Percentiles rank a stretch among this genome's conserved stretches.
These are phyloP conservation scores for Akanthomyces lecanii DNA, from an alignment of 2,329 filamentous ascomycete species.

Conservation along the genomic window DNA sequence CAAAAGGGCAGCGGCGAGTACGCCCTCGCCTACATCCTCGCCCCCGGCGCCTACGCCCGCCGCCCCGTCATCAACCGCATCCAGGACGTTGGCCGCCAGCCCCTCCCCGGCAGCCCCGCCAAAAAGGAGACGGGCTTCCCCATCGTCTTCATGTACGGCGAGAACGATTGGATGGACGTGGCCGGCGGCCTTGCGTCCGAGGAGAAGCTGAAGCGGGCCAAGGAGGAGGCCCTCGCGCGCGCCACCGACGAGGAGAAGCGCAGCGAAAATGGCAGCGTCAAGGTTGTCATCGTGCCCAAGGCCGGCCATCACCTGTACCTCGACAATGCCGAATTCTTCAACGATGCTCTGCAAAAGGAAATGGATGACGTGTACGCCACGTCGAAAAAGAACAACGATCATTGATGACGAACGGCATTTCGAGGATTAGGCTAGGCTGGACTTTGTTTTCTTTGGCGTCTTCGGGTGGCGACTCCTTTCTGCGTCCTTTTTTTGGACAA, in stretches of 20 bases:
- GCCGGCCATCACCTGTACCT: constrained; percentile 58
- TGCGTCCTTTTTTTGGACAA: not conserved
- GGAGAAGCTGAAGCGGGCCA: constrained; percentile 70
- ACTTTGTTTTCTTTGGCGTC: not conserved
- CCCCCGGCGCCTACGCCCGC: constrained; percentile 87
- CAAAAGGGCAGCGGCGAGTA: constrained; percentile 93
- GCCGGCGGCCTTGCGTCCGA: constrained; percentile 76
- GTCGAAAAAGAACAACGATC: constrained; percentile 22
- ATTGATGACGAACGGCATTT: not conserved
- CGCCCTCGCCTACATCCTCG: constrained; percentile 84
- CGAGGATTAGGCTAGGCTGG: not conserved
- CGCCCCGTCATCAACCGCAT: constrained; percentile 84
- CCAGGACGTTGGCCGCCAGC: constrained; percentile 77
- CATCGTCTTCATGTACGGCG: constrained; percentile 91
- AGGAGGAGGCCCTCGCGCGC: constrained; percentile 52
- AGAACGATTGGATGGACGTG: constrained; percentile 98
- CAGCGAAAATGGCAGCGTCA: constrained; percentile 73
- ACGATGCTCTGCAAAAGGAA: constrained; percentile 48
- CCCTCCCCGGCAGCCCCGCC: constrained; percentile 30
- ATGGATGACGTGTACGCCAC: constrained; percentile 44
- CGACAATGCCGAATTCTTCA: constrained; percentile 57
- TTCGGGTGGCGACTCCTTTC: not conserved
- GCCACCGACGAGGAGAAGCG: constrained; percentile 64
- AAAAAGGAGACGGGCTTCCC: constrained; percentile 64
- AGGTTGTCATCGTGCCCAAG: constrained; percentile 70